Evolutionary conservation across 768 basidiomycete genomes (phyloP).

Genomic region (Termitomyces sp.): DNA sequence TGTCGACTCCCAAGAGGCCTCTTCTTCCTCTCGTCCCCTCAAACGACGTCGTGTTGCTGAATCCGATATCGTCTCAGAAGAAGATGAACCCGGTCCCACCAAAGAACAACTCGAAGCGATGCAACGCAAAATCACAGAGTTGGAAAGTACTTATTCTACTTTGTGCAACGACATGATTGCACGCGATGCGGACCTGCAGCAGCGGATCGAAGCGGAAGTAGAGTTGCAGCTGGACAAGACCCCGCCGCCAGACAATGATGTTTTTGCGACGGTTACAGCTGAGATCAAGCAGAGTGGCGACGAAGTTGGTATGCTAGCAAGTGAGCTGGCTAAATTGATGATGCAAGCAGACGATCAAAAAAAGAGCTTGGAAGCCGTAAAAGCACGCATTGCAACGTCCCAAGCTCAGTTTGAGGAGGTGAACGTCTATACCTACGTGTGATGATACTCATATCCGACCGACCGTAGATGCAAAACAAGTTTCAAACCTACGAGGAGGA

Average conservation of each 20-base stretch:
- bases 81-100: constrained; percentile 1
- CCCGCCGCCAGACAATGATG: not conserved
- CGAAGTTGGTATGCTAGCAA: constrained; percentile 15
- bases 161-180: constrained; percentile 19
- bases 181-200: constrained; percentile 14
- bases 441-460: not conserved
- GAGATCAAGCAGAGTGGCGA: constrained; percentile 16
- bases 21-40: not conserved
- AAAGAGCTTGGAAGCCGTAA: constrained; percentile 1
- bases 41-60: constrained; percentile 24
- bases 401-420: constrained; percentile 10
- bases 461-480: constrained; percentile 16
- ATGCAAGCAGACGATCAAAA: constrained; percentile 7
- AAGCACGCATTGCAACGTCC: constrained; percentile 1
- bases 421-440: no score
- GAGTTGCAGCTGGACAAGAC: constrained; percentile 12
- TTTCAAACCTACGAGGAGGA: constrained; percentile 13
- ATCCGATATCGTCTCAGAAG: not conserved
- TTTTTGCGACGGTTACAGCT: constrained; percentile 3
- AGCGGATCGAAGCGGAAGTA: constrained; percentile 15
- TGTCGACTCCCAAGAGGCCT: constrained; percentile 8
- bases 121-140: not conserved
- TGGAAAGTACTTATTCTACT: not conserved
- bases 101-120: not conserved
- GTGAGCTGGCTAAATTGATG: constrained; percentile 15